Evolutionary conservation across 768 basidiomycete species (phyloP), one percentile per base, ranked within the genome.

Genomic region (Tulasnella sp.): DNA sequence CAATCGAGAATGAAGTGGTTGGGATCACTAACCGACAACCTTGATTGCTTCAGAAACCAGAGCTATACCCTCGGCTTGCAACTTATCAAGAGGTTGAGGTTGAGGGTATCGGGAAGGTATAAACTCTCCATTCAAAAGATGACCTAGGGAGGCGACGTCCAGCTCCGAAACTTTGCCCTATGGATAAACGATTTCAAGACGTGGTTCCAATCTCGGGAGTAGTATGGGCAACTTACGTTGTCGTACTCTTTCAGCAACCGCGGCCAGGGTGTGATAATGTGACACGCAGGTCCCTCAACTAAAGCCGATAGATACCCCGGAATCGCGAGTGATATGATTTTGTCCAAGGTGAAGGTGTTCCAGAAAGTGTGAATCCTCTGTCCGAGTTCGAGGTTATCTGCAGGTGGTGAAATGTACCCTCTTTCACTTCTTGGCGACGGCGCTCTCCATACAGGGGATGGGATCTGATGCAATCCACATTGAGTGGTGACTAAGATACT

Each of bases 401-500:
- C 16, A 27, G 49, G 39, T n/a, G 37, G 39, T 16, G 37, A 20
- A 3, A 51, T 7, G 24, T 31, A 47, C 7, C 13, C 20, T 12
- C 31, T 29, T 1, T 41, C 28, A 9, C 49, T 16, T n/a, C n/a
- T n/a, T 6, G n/a, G 7, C 4, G 13, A 28, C 29, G 39, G 25
- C 5, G 49, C 28, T 3, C 13, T 45, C 31, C 35, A 54, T 22
- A 45, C 42, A 7, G 55, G 45, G 15, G 54, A 55, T 5, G 31
- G 20, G 42, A 56, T 47, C 37, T 54, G 54, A 47, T 56, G 55
- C 32, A 89, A 73, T 5, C 81, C 81, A 59, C 74, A 81, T 58
- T 85, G 83, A 27, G 86, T 65, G 7, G 79, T 77, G 40, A 89
- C 35, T 31, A 31, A 42, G 8, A 27, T 28, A 19, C 49, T 51